Percentiles rank a stretch among this genome's conserved stretches.
These are phyloP conservation scores for Eimeria acervulina DNA, from an alignment of 169 alveolate genomes.

Conservation along the genomic window DNA sequence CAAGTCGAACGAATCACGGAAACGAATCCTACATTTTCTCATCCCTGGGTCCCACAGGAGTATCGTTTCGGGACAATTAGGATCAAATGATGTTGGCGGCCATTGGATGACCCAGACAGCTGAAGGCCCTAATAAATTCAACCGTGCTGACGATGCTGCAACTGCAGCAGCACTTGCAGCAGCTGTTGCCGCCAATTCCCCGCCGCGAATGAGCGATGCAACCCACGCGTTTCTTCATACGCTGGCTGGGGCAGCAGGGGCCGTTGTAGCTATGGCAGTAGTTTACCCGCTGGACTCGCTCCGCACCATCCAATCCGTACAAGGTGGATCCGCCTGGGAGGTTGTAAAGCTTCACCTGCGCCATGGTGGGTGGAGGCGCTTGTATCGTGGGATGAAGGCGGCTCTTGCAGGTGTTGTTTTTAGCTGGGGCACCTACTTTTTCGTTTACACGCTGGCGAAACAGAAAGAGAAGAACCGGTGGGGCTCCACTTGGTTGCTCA, in stretches of 20 bases:
- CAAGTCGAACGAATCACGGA: slow-evolving; percentile 46
- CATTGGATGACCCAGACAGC: slow-evolving; percentile 67
- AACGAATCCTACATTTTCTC: background rate
- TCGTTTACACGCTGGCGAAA: slow-evolving; percentile 74
- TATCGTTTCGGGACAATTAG: background rate
- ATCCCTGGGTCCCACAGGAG: slow-evolving; percentile 43
- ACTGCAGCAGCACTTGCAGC: slow-evolving; percentile 75
- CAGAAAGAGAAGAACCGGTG: slow-evolving; percentile 68
- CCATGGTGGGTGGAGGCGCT: slow-evolving; percentile 78
- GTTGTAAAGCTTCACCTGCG: slow-evolving; percentile 52
- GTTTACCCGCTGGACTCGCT: slow-evolving; percentile 81
- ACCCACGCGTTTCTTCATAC: slow-evolving; percentile 80
- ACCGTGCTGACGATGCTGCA: slow-evolving; percentile 66
- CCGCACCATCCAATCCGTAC: slow-evolving; percentile 79
- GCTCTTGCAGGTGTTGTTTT: slow-evolving; percentile 80
- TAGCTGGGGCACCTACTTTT: slow-evolving; percentile 84
- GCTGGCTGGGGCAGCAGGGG: slow-evolving; percentile 82
- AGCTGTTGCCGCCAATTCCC: slow-evolving; percentile 61
- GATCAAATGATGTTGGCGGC: slow-evolving; percentile 41
- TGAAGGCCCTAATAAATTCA: background rate
- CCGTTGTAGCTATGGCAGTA: slow-evolving; percentile 76
- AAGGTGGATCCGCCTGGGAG: slow-evolving; percentile 74
- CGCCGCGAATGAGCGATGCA: slow-evolving; percentile 65
- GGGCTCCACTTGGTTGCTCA: background rate
- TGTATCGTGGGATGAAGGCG: slow-evolving; percentile 79